Base-by-base conservation (phyloP, 139 green algal species). In the Marvania coccoides region DNA sequence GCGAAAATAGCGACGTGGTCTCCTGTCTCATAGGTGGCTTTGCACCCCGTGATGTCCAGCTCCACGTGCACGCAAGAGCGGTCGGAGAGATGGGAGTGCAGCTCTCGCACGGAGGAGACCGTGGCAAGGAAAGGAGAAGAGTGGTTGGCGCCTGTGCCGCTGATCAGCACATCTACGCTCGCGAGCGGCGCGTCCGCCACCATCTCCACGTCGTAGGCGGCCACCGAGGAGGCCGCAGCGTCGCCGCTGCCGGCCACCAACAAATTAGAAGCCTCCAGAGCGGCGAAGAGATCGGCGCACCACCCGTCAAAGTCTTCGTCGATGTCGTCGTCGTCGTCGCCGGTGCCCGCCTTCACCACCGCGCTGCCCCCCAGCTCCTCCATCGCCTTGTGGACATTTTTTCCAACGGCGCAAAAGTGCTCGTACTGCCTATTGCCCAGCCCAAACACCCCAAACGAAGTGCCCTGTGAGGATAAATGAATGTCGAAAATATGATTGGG, bases 361-460 rank as follows among this genome's bases (percentile, higher is more conserved):
- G 80, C 51, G 2, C 58, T 73, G 2, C 76, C 91, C 0, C 92
- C 92, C 47, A 95, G 65, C 19, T 71, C 72, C 19, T 66, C 72
- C 70, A 98, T 63, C 0, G 63, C 57, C 39, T 84, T 90, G 65
- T 91, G 61, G 33, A 93, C 76, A 33, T 84, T 78, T 64, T 90
- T 88, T 35, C 91, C 90, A 40, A 93, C 82, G 0, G 83, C 78
- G 64, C 90, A 94, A 78, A 97, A 99, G 79, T 97, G 91, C 81
- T 99, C 94, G 60, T 99, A 99, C 83, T 97, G 89, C 65, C 84
- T 89, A 81, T 98, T 99, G 40, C 94, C 94, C 29, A 99, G 80
- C 5, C 86, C 94, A 81, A 99, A 98, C 33, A 98, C 90, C 13
- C 70, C 88, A 55, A 84, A 97, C 0, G 38, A 63, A 1, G 94